Percentiles rank a stretch among this genome's conserved stretches.
Evolutionary conservation across 352 stramenopile genomes (phyloP).

Genomic region (Phytophthora sojae): DNA sequence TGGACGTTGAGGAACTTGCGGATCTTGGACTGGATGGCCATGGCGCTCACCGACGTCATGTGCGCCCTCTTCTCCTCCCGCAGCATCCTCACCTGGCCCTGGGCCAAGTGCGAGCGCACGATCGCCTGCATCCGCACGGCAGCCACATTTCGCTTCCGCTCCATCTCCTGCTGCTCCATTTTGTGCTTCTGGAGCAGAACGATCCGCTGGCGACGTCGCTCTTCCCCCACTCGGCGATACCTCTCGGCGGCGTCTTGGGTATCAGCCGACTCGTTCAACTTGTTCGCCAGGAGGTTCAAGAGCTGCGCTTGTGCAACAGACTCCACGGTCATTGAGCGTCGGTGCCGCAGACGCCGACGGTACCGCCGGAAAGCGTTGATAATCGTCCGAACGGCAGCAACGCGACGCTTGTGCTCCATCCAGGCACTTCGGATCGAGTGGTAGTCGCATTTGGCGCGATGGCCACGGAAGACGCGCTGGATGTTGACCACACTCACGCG

Average conservation of each 20-base stretch:
- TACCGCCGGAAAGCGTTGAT: constrained; percentile 55
- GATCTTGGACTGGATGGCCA: constrained; percentile 77
- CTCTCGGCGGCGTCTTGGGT: constrained; percentile 40
- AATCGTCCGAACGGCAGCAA: constrained; percentile 43
- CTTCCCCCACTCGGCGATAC: constrained; percentile 61
- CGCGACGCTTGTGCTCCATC: constrained; percentile 34
- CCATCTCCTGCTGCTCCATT: constrained; percentile 59
- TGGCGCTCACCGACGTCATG: constrained; percentile 60
- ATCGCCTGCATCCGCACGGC: constrained; percentile 62
- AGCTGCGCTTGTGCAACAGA: constrained; percentile 62
- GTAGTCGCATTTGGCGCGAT: constrained; percentile 53
- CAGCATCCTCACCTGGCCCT: constrained; percentile 33
- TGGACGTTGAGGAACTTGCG: constrained; percentile 61
- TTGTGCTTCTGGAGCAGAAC: constrained; percentile 59
- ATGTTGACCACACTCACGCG: constrained; percentile 53
- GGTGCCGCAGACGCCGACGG: constrained; percentile 51
- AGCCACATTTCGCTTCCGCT: constrained; percentile 46
- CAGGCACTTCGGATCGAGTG: constrained; percentile 25
- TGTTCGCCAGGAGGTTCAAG: constrained; percentile 49
- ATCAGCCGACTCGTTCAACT: constrained; percentile 35
- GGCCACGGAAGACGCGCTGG: constrained; percentile 60
- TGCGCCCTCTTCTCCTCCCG: constrained; percentile 61
- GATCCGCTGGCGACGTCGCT: constrained; percentile 59
- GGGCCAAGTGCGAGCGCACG: constrained; percentile 53
- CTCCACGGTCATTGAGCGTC: constrained; percentile 64